These are phyloP conservation scores for Leavenworthia alabamica DNA, from an alignment of 345 rosid genomes.

Conservation along the genomic window DNA sequence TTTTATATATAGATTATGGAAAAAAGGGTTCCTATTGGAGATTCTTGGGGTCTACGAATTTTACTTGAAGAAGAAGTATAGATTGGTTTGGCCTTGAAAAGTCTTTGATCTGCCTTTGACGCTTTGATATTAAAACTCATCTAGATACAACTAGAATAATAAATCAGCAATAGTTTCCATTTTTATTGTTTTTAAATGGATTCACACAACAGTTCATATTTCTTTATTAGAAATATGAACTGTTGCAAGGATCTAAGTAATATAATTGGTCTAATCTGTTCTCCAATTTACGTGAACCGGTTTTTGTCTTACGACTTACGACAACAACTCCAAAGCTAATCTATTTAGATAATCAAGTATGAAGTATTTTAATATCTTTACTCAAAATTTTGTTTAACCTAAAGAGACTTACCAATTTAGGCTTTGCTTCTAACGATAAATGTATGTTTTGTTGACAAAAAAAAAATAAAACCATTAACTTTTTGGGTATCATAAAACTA, in stretches of 20 bases:
- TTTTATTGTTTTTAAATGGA: neutral
- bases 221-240: neutral
- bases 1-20: neutral
- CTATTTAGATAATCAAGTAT: neutral
- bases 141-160: slow-evolving; percentile 12
- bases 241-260: too few species aligned
- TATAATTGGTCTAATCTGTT: too few species aligned
- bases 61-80: slow-evolving; percentile 23
- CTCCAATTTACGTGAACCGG: too few species aligned
- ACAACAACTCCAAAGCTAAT: too few species aligned
- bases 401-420: neutral
- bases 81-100: neutral
- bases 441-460: neutral
- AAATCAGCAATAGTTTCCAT: neutral
- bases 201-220: too few species aligned
- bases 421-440: neutral
- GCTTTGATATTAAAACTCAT: neutral
- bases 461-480: neutral
- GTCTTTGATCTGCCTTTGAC: slow-evolving; percentile 8
- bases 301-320: too few species aligned
- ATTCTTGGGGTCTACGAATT: slow-evolving; percentile 19
- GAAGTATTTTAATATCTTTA: neutral
- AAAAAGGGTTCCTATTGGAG: neutral
- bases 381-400: neutral
- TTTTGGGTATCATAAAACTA: too few species aligned